Conservation (phyloP, 345 rosid genomes). For the Physaria fendleri region DNA sequence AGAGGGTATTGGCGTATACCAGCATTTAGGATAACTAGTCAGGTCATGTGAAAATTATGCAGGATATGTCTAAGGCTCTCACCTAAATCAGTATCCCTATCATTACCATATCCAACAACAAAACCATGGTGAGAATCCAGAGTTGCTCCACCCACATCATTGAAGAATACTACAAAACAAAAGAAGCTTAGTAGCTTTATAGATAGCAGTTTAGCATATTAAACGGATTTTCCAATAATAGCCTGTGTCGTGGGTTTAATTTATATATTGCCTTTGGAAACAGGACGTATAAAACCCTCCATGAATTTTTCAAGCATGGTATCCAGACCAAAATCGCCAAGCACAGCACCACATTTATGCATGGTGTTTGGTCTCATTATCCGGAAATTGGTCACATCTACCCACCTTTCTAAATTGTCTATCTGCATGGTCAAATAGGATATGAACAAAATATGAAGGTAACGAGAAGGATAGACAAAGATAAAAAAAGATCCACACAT, state of each 20-base stretch:
- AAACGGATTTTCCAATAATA: not conserved
- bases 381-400: constrained; percentile 36
- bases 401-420: constrained; percentile 70
- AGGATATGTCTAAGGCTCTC: constrained; percentile 16
- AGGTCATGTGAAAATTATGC: too few species aligned
- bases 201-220: not conserved
- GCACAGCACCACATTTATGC: constrained; percentile 65
- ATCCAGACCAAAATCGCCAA: constrained; percentile 79
- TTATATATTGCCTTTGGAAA: constrained; percentile 43
- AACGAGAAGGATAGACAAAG: not conserved
- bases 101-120: constrained; percentile 65
- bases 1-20: too few species aligned
- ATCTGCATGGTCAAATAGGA: constrained; percentile 49
- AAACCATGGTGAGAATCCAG: constrained; percentile 87
- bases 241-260: not conserved
- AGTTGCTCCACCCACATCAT: constrained; percentile 57
- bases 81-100: constrained; percentile 70
- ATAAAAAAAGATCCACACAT: not conserved
- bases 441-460: constrained; percentile 34
- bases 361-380: constrained; percentile 64
- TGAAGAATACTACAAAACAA: constrained; percentile 59
- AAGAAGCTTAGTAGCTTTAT: not conserved
- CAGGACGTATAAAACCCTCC: constrained; percentile 55
- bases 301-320: constrained; percentile 56
- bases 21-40: too few species aligned